Evolutionary conservation across 768 basidiomycete species (phyloP), one percentile per base, ranked within the genome.

Genomic region (Hydnum rufescens): DNA sequence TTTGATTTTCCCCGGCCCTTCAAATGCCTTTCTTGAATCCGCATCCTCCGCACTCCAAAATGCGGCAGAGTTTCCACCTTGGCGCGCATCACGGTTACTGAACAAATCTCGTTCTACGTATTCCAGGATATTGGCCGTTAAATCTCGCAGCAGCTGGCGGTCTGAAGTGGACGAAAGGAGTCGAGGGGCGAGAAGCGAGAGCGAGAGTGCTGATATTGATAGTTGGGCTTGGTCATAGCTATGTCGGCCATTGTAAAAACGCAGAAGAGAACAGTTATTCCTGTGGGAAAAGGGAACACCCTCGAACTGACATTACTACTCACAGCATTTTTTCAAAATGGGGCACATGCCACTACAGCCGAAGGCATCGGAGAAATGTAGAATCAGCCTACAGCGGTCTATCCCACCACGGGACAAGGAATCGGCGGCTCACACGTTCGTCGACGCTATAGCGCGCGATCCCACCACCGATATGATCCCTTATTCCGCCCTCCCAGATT

Each of bases 181-280:
- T 43, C 25, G 13, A 16, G 8, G 8, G 26, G 8, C 16, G 44
- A 47, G 13, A 28, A 47, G 8, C 13, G 44, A 55, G 32, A 61
- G 56, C 48, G 62, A 59, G 2, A 60, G 54, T 3, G 59, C 56
- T 6, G 57, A 55, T 0, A 56, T 30, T 8, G 62, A 54, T 2
- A 70, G 58, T 54, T 70, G 69, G 3, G 63, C 68, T 56, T 70
- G 61, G 51, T 70, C 69, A 55, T 70, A 70, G n/a, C n/a, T n/a
- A n/a, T n/a, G n/a, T n/a, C 16, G 63, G 58, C 64, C n/a, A 64
- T 64, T 54, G 48, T 13, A 16, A 46, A 32, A 22, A 8, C 4
- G 30, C 22, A 19, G 36, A 16, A 23, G 42, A 25, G 23, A 4
- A n/a, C n/a, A n/a, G n/a, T n/a, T n/a, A n/a, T n/a, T n/a, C n/a